These are phyloP conservation scores for Cicer yamashitae DNA, from an alignment of 306 rosid genomes.

Conservation along the genomic window DNA sequence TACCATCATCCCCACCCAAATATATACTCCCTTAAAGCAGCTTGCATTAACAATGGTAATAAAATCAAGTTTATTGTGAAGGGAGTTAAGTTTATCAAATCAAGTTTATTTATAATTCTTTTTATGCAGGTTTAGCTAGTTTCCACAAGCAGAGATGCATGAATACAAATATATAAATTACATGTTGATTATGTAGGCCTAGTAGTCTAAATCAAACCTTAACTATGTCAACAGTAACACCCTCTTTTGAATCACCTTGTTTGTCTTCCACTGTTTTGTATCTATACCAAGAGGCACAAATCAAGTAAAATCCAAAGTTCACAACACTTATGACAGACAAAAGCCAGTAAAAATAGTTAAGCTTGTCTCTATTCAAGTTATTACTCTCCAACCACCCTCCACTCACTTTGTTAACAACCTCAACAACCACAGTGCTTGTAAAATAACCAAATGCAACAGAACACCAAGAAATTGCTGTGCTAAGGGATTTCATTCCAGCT, in stretches of 20 bases:
- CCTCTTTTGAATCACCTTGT: slow-evolving; percentile 40
- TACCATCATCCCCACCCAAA: too few species aligned
- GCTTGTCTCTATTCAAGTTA: slow-evolving; percentile 67
- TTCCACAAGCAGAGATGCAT: not conserved
- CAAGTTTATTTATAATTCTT: not conserved
- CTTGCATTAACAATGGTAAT: too few species aligned
- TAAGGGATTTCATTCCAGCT: slow-evolving; percentile 59
- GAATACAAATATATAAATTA: slow-evolving; percentile 26
- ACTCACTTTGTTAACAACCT: slow-evolving; percentile 73
- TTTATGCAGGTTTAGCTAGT: not conserved
- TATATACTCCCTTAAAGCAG: too few species aligned
- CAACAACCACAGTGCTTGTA: slow-evolving; percentile 63
- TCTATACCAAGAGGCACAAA: slow-evolving; percentile 71
- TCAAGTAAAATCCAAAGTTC: slow-evolving; percentile 62
- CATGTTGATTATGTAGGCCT: not conserved
- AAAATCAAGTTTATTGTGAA: too few species aligned
- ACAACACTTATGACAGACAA: slow-evolving; percentile 60
- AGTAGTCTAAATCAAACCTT: slow-evolving; percentile 39
- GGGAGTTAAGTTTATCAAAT: not conserved
- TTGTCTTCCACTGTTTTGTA: slow-evolving; percentile 68
- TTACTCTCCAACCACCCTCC: slow-evolving; percentile 80
- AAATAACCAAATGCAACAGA: slow-evolving; percentile 55
- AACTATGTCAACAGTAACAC: slow-evolving; percentile 29
- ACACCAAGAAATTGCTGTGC: slow-evolving; percentile 61
- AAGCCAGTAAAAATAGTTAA: slow-evolving; percentile 68